Conservation (phyloP, 345 rosid species). For the Populus nigra region DNA sequence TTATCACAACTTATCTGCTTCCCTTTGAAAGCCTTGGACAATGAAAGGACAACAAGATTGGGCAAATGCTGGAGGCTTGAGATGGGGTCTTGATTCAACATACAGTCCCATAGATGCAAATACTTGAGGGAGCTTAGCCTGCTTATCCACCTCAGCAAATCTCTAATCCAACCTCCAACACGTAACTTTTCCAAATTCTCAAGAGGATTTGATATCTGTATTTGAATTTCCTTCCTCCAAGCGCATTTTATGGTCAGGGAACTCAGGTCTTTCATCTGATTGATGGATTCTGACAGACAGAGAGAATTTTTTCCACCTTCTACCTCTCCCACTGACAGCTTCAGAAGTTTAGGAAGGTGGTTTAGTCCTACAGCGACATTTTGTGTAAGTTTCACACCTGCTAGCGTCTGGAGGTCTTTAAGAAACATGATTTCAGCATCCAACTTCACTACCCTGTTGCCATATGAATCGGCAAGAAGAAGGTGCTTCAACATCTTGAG, state of each 20-base stretch:
- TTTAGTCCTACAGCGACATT: neutral
- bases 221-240: neutral
- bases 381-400: neutral
- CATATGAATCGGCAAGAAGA: neutral
- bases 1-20: neutral
- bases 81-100: conserved; percentile 1
- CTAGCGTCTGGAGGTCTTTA: neutral
- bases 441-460: conserved; percentile 1
- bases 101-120: neutral
- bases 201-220: neutral
- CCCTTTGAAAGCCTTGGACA: neutral
- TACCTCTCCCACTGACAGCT: neutral
- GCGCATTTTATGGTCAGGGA: neutral
- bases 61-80: neutral
- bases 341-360: neutral
- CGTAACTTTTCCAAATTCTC: neutral
- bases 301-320: neutral
- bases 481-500: neutral
- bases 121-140: neutral
- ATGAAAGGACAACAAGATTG: neutral
- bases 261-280: neutral
- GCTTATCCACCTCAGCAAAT: neutral
- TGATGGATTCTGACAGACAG: neutral
- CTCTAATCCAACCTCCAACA: neutral
- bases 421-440: neutral